Conservation (phyloP, 768 basidiomycete genomes). For the Solioccasus polychromus region DNA sequence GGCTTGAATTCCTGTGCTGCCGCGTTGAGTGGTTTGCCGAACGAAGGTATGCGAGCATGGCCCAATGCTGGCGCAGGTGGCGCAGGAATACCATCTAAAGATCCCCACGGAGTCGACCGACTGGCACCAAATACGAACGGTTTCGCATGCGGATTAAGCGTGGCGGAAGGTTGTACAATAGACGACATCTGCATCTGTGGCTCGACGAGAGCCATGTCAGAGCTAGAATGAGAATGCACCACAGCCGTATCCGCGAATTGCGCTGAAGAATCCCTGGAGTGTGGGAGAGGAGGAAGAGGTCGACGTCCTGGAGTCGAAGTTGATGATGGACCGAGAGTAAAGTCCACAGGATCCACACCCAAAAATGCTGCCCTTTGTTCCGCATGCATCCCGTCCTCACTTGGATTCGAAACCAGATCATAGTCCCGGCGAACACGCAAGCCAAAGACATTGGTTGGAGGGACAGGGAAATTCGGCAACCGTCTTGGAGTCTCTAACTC, state of each 20-base stretch:
- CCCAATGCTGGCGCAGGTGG: slow-evolving; percentile 36
- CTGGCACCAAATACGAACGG: slow-evolving; percentile 75
- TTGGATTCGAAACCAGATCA: slow-evolving; percentile 84
- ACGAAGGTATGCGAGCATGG: slow-evolving; percentile 42
- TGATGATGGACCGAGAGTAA: slow-evolving; percentile 46
- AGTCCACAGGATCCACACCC: slow-evolving; percentile 41
- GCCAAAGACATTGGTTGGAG: slow-evolving; percentile 53
- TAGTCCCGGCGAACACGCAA: slow-evolving; percentile 46
- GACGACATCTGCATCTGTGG: slow-evolving; percentile 14
- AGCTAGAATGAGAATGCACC: slow-evolving; percentile 56
- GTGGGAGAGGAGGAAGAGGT: slow-evolving; percentile 58
- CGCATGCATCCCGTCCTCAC: slow-evolving; percentile 59
- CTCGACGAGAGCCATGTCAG: slow-evolving; percentile 39
- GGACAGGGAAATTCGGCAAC: slow-evolving; percentile 76
- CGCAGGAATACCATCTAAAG: slow-evolving; percentile 25
- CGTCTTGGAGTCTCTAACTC: slow-evolving; percentile 65
- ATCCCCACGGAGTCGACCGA: slow-evolving; percentile 34
- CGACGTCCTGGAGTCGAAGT: slow-evolving; percentile 42
- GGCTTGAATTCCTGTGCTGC: slow-evolving; percentile 84
- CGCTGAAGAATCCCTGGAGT: slow-evolving; percentile 62
- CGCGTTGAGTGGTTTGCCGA: slow-evolving; percentile 73
- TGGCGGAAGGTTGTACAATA: slow-evolving; percentile 17
- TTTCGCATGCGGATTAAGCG: slow-evolving; percentile 77
- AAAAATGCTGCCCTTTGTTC: slow-evolving; percentile 42
- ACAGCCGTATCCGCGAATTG: slow-evolving; percentile 59